A percentile compares a stretch with the other conserved stretches of the same genome.
phyloP scores from a whole-genome alignment of 2,329 filamentous ascomycete species.

The Stylonectria norvegica region DNA sequence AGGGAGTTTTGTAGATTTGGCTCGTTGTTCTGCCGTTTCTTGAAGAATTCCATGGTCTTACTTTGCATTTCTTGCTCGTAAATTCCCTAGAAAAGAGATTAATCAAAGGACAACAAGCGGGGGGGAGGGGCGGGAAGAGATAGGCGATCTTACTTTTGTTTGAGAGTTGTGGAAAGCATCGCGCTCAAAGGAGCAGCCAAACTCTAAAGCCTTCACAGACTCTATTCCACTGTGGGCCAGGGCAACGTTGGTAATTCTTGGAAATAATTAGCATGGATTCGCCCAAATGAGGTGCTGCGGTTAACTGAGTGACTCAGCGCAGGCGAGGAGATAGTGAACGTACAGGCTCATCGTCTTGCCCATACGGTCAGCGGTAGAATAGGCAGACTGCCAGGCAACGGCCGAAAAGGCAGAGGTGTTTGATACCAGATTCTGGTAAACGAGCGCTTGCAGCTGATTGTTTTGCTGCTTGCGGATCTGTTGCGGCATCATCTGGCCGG shows the following conservation, averaged over 20 bases:
- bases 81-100: slow-evolving; percentile 35
- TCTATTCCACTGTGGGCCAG: slow-evolving; percentile 44
- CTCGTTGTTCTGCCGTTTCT: slow-evolving; percentile 49
- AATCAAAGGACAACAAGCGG: slow-evolving; percentile 10
- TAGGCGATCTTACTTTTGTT: slow-evolving; percentile 43
- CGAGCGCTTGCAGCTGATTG: slow-evolving; percentile 34
- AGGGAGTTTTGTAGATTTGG: slow-evolving; percentile 48
- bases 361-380: slow-evolving; percentile 39
- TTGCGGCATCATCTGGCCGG: slow-evolving; percentile 45
- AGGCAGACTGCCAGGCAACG: slow-evolving; percentile 39
- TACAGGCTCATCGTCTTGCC: slow-evolving; percentile 43
- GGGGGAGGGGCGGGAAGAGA: background rate
- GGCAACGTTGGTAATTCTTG: slow-evolving; percentile 51
- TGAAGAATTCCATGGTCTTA: slow-evolving; percentile 48
- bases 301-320: no score
- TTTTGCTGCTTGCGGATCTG: slow-evolving; percentile 25
- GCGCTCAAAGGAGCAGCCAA: slow-evolving; percentile 47
- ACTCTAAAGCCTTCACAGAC: slow-evolving; percentile 38
- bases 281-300: no score
- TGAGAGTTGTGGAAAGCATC: slow-evolving; percentile 44
- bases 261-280: no score
- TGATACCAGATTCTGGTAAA: slow-evolving; percentile 40
- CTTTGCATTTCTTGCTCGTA: slow-evolving; percentile 49
- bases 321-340: slow-evolving; percentile 19
- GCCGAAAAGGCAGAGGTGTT: slow-evolving; percentile 31